These are phyloP conservation scores for Melaleuca alternifolia DNA, from an alignment of 345 rosid species.

Conservation along the genomic window DNA sequence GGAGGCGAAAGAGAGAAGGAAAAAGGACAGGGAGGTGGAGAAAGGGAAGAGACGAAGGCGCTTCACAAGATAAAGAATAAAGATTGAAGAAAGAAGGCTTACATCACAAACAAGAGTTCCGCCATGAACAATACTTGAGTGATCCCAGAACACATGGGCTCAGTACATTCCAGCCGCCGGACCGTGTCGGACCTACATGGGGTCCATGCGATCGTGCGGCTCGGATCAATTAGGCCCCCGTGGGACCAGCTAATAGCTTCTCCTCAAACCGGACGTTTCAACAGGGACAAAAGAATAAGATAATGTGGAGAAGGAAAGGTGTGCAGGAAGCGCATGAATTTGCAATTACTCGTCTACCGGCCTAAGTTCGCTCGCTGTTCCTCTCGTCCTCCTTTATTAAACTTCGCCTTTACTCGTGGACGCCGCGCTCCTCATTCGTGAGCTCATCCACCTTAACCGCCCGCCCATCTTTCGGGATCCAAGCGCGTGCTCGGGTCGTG, in stretches of 20 bases:
- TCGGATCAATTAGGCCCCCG: neutral
- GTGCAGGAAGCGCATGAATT: neutral
- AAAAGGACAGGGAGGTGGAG: neutral
- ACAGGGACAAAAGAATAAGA: neutral
- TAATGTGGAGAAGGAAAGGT: neutral
- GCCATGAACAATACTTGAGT: neutral
- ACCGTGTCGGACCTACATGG: neutral
- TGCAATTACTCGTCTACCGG: neutral
- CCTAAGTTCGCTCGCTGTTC: neutral
- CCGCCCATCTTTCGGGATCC: too few species aligned
- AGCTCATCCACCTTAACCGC: too few species aligned
- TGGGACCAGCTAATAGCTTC: neutral
- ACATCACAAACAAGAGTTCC: neutral
- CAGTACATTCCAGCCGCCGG: neutral
- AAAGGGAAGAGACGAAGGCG: neutral
- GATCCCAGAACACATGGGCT: neutral
- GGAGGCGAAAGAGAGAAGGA: neutral
- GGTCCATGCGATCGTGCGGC: neutral
- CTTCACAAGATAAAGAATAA: neutral
- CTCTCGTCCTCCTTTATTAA: neutral
- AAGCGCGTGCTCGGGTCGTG: too few species aligned
- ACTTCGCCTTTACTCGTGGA: neutral
- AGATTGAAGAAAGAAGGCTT: neutral
- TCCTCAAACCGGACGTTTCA: neutral
- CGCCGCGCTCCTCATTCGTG: neutral